phyloP scores from a whole-genome alignment of 2,329 filamentous ascomycete genomes.

The Alternaria infectoria region DNA sequence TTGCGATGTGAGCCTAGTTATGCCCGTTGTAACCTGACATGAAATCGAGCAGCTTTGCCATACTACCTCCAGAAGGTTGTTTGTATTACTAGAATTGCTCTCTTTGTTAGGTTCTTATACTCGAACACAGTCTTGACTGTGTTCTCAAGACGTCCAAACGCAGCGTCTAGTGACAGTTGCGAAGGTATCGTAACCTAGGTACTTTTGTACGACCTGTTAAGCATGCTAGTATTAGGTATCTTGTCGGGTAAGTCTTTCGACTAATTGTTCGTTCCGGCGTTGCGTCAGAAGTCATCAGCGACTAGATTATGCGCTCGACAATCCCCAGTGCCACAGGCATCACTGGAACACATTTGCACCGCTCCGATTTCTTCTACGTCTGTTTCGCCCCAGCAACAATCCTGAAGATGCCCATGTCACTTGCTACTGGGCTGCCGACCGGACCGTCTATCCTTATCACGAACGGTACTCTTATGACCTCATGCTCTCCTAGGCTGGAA shows the following conservation, averaged over 20 bases:
- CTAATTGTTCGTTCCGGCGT: too few relatives aligned
- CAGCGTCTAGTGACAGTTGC: not conserved
- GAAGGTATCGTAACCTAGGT: not conserved
- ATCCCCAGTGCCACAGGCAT: not conserved
- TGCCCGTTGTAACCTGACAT: not conserved
- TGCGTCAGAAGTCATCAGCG: too few relatives aligned
- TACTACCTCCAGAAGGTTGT: not conserved
- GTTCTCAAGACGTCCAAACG: not conserved
- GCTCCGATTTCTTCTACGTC: too few relatives aligned
- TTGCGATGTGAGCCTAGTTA: not conserved
- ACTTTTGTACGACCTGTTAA: not conserved
- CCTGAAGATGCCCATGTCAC: too few relatives aligned
- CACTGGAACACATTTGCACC: too few relatives aligned
- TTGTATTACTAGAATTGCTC: not conserved
- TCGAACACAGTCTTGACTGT: not conserved
- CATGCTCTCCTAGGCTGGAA: not conserved
- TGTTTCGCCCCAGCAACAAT: rapidly evolving
- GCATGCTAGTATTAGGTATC: not conserved
- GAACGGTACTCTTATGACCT: not conserved
- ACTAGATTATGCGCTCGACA: too few relatives aligned
- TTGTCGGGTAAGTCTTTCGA: not conserved
- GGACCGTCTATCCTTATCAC: too few relatives aligned
- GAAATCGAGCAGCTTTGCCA: not conserved
- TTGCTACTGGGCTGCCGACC: too few relatives aligned
- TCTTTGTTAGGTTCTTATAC: not conserved